Conservation (phyloP, 1,284 basidiomycete genomes). For the Ganoderma resinaceum region DNA sequence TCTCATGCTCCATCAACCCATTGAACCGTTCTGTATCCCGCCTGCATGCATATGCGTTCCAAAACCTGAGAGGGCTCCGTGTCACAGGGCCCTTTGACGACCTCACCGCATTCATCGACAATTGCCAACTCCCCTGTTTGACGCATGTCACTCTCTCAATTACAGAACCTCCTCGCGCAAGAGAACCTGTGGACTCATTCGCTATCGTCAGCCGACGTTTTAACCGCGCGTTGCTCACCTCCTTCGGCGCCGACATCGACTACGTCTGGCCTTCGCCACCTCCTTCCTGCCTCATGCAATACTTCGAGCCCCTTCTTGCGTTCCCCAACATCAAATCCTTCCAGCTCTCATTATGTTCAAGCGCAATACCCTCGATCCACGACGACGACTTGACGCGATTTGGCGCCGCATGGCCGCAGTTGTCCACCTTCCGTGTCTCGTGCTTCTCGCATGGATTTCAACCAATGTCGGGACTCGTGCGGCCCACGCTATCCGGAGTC, state of each 20-base stretch:
- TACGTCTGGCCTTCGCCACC: background rate
- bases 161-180: background rate
- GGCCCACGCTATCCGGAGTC: background rate
- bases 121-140: background rate
- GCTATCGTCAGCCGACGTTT: background rate
- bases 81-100: background rate
- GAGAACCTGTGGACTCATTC: background rate
- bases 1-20: background rate
- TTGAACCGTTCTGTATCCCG: background rate
- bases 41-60: background rate
- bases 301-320: background rate
- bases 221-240: background rate
- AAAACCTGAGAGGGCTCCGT: background rate
- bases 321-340: background rate
- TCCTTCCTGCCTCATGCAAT: background rate
- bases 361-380: background rate
- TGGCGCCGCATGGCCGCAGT: background rate
- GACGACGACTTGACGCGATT: background rate
- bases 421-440: background rate
- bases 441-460: too few relatives aligned
- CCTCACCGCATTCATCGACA: background rate
- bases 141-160: background rate
- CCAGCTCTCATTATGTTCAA: background rate
- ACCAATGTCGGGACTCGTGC: background rate
- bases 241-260: background rate